Conservation (phyloP, 352 stramenopile species). For the Nothophytophthora sp. region DNA sequence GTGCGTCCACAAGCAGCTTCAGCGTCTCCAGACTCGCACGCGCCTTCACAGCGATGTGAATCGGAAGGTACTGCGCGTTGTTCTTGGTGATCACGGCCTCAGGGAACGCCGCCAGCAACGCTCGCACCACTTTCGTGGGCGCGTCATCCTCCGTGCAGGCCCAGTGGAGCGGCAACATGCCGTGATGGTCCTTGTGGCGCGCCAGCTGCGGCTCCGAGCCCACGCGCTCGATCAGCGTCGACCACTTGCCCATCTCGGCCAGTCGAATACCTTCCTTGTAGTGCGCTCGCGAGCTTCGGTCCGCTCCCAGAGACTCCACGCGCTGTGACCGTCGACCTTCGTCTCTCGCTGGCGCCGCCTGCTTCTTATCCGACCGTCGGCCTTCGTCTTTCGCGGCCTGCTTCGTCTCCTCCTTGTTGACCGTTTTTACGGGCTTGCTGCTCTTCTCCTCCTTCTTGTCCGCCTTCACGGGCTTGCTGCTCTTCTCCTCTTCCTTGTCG, state of each 20-base stretch:
- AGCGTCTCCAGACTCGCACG: slow-evolving; percentile 51
- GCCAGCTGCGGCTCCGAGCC: slow-evolving; percentile 63
- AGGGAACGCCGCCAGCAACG: slow-evolving; percentile 72
- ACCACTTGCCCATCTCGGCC: slow-evolving; percentile 83
- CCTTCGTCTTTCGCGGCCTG: background rate
- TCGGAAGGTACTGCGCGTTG: slow-evolving; percentile 79
- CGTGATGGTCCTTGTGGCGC: slow-evolving; percentile 79
- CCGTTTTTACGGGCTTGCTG: slow-evolving; percentile 1
- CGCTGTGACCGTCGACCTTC: slow-evolving; percentile 12
- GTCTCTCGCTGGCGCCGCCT: slow-evolving; percentile 10
- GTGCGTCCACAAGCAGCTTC: slow-evolving; percentile 57
- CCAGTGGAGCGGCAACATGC: slow-evolving; percentile 86
- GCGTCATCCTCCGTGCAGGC: slow-evolving; percentile 82
- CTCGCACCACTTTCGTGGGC: slow-evolving; percentile 52
- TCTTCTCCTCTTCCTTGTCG: slow-evolving; percentile 16
- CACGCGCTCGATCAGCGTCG: slow-evolving; percentile 59
- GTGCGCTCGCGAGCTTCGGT: slow-evolving; percentile 49
- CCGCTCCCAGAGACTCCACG: slow-evolving; percentile 28
- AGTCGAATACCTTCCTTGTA: slow-evolving; percentile 84
- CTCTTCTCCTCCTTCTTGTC: background rate
- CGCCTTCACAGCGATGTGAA: slow-evolving; percentile 83
- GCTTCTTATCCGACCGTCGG: slow-evolving; percentile 8
- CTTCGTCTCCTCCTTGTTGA: background rate
- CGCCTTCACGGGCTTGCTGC: slow-evolving; percentile 2
- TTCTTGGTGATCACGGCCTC: slow-evolving; percentile 80